Evolutionary conservation across 1,284 basidiomycete genomes (phyloP).

Genomic region (Lignosus rhinocerotis): DNA sequence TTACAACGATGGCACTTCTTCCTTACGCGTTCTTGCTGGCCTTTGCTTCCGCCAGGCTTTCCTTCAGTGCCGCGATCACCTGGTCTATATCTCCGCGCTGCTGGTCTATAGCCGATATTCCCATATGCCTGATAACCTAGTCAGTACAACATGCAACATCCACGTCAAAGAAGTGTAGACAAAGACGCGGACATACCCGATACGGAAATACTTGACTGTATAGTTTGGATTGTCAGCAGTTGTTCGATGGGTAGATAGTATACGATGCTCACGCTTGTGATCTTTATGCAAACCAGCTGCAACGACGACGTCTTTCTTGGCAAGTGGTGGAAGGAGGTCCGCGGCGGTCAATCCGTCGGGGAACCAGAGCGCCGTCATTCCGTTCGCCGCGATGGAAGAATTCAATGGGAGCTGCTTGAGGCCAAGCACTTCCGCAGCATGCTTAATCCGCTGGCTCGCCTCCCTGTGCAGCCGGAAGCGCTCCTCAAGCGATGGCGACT

Average conservation of each 20-base stretch:
- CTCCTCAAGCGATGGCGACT: conserved; percentile 68
- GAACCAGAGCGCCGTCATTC: conserved; percentile 90
- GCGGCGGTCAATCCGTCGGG: conserved; percentile 74
- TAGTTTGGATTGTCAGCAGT: conserved; percentile 10
- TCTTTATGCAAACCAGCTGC: conserved; percentile 90
- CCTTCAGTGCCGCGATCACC: conserved; percentile 70
- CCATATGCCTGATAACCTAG: conserved; percentile 75
- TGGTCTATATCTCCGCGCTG: conserved; percentile 77
- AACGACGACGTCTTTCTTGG: conserved; percentile 74
- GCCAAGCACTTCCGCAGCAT: conserved; percentile 69
- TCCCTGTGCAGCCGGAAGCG: conserved; percentile 80
- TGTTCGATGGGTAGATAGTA: not conserved
- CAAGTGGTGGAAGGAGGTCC: conserved; percentile 75
- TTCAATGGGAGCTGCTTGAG: conserved; percentile 71
- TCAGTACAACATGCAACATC: not conserved
- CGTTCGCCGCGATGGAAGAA: conserved; percentile 77
- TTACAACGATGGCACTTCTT: conserved; percentile 16
- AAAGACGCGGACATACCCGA: conserved; percentile 52
- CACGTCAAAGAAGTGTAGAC: not conserved
- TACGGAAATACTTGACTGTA: conserved; percentile 78
- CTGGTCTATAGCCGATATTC: conserved; percentile 74
- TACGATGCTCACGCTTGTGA: conserved; percentile 70
- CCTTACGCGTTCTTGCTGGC: conserved; percentile 37
- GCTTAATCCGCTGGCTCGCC: conserved; percentile 75
- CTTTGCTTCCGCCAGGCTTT: conserved; percentile 54